Percentiles rank a stretch among this genome's conserved stretches.
Conservation (phyloP, 1,139 yeast species). For the Wickerhamomyces sp. region DNA sequence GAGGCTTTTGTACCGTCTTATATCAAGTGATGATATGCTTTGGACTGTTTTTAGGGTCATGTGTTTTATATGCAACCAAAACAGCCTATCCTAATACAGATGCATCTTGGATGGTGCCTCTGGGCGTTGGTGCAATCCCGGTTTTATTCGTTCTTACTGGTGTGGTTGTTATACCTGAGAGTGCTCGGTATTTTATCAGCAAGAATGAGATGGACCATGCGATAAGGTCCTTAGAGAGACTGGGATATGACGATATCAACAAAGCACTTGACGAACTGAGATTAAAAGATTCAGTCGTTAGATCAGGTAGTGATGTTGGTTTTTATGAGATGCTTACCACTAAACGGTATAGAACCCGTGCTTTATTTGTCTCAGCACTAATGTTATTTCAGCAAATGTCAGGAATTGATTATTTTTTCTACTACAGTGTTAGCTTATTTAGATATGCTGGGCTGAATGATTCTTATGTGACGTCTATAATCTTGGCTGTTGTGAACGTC, state of each 20-base stretch:
- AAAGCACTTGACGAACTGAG: conserved; percentile 56
- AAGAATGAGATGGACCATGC: conserved; percentile 52
- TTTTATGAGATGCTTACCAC: conserved; percentile 31
- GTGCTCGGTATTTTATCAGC: conserved; percentile 39
- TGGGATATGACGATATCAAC: conserved; percentile 48
- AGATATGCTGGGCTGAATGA: conserved; percentile 35
- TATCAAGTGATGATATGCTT: conserved; percentile 60
- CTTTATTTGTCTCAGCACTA: conserved; percentile 39
- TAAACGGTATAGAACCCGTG: conserved; percentile 40
- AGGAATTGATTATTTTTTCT: conserved; percentile 44
- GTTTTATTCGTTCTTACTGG: conserved; percentile 36
- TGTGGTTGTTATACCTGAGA: conserved; percentile 59
- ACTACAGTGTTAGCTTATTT: conserved; percentile 43
- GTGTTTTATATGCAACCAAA: conserved; percentile 59
- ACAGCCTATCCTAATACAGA: conserved; percentile 44
- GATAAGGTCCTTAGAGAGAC: conserved; percentile 32
- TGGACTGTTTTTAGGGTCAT: conserved; percentile 62
- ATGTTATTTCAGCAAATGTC: conserved; percentile 47
- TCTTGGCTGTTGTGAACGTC: conserved; percentile 49
- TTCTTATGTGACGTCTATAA: conserved; percentile 33
- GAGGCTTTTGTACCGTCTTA: conserved; percentile 63
- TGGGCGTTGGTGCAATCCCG: conserved; percentile 32
- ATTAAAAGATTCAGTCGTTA: conserved; percentile 59
- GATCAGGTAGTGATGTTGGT: conserved; percentile 45
- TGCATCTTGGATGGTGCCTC: conserved; percentile 54